Evolutionary conservation across 2,329 filamentous ascomycete species (phyloP).

Genomic region (Kalmusia sp.): DNA sequence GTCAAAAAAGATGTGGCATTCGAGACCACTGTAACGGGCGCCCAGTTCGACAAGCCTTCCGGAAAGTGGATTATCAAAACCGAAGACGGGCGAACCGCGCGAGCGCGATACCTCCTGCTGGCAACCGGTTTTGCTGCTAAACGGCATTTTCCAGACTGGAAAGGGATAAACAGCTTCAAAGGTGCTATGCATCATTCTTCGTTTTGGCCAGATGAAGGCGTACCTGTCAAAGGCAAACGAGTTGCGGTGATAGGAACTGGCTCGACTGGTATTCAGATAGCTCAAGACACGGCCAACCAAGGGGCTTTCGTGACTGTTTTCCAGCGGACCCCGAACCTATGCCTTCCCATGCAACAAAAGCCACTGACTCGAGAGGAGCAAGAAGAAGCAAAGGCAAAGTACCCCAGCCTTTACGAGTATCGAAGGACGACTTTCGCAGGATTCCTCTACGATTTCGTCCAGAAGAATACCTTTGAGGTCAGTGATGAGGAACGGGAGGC

Average conservation of each 20-base stretch:
- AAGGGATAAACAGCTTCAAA: conserved; percentile 66
- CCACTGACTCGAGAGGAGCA: conserved; percentile 60
- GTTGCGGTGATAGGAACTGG: conserved; percentile 71
- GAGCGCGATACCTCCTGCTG: conserved; percentile 60
- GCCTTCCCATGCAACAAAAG: conserved; percentile 65
- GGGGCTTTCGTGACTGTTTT: conserved; percentile 64
- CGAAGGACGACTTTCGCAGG: conserved; percentile 64
- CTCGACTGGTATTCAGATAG: conserved; percentile 69
- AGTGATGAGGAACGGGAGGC: conserved; percentile 51
- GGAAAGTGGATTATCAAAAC: conserved; percentile 61
- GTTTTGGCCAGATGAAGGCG: conserved; percentile 65
- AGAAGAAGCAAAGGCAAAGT: conserved; percentile 50
- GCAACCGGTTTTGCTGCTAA: conserved; percentile 66
- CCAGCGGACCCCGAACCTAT: conserved; percentile 72
- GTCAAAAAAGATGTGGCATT: conserved; percentile 66
- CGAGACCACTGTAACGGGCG: conserved; percentile 62
- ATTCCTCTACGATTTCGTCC: conserved; percentile 63
- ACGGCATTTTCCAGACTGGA: conserved; percentile 67
- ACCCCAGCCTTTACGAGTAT: conserved; percentile 58
- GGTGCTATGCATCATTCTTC: conserved; percentile 67
- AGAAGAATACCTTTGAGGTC: conserved; percentile 61
- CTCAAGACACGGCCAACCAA: conserved; percentile 64
- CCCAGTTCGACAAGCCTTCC: conserved; percentile 57
- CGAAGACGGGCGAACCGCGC: conserved; percentile 59
- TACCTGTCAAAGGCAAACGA: conserved; percentile 65